Percentiles rank a stretch among this genome's conserved stretches.
phyloP scores from a whole-genome alignment of 352 stramenopile species.

The Phytophthora fragariaefolia region DNA sequence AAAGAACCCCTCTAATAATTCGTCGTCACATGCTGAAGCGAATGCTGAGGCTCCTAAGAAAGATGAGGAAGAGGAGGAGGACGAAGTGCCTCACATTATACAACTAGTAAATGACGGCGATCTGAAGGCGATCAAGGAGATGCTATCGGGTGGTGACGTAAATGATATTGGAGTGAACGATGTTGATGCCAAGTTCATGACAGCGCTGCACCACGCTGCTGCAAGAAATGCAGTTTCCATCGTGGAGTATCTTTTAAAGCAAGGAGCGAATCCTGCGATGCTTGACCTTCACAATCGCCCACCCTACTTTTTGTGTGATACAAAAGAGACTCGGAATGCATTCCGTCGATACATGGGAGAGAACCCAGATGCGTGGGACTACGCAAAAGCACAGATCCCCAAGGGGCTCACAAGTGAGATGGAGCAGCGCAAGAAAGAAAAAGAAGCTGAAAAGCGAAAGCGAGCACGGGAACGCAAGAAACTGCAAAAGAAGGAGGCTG shows the following conservation, averaged over 20 bases:
- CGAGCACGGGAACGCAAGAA: conserved; percentile 93
- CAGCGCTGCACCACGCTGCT: conserved; percentile 76
- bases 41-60: conserved; percentile 15
- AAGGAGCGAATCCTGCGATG: conserved; percentile 84
- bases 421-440: conserved; percentile 88
- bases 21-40: neutral
- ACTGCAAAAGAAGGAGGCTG: conserved; percentile 82
- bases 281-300: conserved; percentile 82
- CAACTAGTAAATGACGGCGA: conserved; percentile 48
- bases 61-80: conserved; percentile 20
- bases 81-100: conserved; percentile 47
- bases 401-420: conserved; percentile 79
- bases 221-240: conserved; percentile 52
- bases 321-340: conserved; percentile 91
- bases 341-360: conserved; percentile 90
- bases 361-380: conserved; percentile 87
- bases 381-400: conserved; percentile 72
- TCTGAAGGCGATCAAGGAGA: conserved; percentile 42
- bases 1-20: conserved; percentile 15
- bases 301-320: conserved; percentile 90
- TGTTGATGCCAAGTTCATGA: conserved; percentile 73
- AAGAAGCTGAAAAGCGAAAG: conserved; percentile 87
- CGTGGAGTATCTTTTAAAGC: conserved; percentile 80
- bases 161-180: conserved; percentile 54
- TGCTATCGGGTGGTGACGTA: conserved; percentile 38